Percentiles rank a stretch among this genome's conserved stretches.
phyloP scores from a whole-genome alignment of 805 yeast genomes.

The Alloascoidea africana region DNA sequence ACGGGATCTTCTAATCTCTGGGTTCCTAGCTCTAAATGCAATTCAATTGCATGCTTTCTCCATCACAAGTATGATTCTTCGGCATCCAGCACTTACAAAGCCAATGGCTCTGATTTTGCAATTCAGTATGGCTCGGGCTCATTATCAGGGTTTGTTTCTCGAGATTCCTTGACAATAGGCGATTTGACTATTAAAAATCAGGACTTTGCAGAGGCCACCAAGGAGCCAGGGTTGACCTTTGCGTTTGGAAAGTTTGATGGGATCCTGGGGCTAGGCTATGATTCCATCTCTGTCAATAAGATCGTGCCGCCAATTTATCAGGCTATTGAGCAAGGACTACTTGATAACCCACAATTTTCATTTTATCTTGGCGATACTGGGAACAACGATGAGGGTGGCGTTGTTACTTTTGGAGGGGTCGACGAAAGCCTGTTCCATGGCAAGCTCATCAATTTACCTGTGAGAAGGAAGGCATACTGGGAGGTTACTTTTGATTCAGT shows the following conservation, averaged over 20 bases:
- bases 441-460: conserved; percentile 88
- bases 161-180: conserved; percentile 71
- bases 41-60: conserved; percentile 88
- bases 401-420: conserved; percentile 90
- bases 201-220: conserved; percentile 94
- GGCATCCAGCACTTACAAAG: conserved; percentile 67
- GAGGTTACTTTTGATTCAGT: conserved; percentile 89
- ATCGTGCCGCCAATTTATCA: conserved; percentile 91
- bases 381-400: conserved; percentile 61
- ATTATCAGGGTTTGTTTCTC: conserved; percentile 82
- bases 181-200: conserved; percentile 75
- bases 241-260: conserved; percentile 99
- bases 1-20: conserved; percentile 96
- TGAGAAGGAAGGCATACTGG: conserved; percentile 99
- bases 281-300: conserved; percentile 75
- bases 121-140: conserved; percentile 91
- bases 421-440: conserved; percentile 69
- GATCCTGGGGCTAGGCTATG: conserved; percentile 88
- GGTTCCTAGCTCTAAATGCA: conserved; percentile 85
- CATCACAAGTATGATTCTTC: conserved; percentile 85
- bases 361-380: conserved; percentile 77
- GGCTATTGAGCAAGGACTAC: conserved; percentile 66
- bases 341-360: conserved; percentile 77
- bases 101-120: conserved; percentile 74
- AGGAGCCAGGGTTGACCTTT: conserved; percentile 94